Conservation (phyloP, 768 basidiomycete species). For the Cyathus striatus region DNA sequence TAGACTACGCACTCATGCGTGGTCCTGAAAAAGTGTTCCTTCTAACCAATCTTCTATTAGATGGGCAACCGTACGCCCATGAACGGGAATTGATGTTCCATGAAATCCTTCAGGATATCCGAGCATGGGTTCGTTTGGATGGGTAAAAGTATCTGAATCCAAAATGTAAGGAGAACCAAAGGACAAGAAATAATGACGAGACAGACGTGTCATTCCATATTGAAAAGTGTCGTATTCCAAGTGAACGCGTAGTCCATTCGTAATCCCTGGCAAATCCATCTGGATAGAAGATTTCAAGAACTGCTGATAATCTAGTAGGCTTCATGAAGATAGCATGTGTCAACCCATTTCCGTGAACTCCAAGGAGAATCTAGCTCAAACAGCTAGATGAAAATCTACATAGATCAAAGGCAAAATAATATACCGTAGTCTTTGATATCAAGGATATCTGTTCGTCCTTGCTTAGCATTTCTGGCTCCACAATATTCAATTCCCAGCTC, state of each 20-base stretch:
- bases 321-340: slow-evolving; percentile 78
- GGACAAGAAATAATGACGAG: neutral
- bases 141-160: slow-evolving; percentile 24
- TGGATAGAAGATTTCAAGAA: slow-evolving; percentile 79
- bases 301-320: slow-evolving; percentile 58
- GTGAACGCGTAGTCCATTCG: slow-evolving; percentile 64
- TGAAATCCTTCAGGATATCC: slow-evolving; percentile 77
- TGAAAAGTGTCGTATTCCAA: slow-evolving; percentile 65
- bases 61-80: slow-evolving; percentile 53
- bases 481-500: slow-evolving; percentile 52
- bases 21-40: too few relatives aligned
- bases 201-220: slow-evolving; percentile 75
- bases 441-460: slow-evolving; percentile 67
- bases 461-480: slow-evolving; percentile 52
- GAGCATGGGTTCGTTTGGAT: slow-evolving; percentile 34
- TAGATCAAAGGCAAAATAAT: too few relatives aligned
- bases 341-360: slow-evolving; percentile 71
- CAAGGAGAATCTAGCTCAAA: slow-evolving; percentile 58
- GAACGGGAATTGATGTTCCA: slow-evolving; percentile 60
- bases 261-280: slow-evolving; percentile 75
- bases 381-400: too few relatives aligned
- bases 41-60: slow-evolving; percentile 55
- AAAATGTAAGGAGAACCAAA: neutral
- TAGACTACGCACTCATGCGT: too few relatives aligned
- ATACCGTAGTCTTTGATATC: slow-evolving; percentile 58